Percentiles rank a stretch among this genome's conserved stretches.
phyloP scores from a whole-genome alignment of 495 filamentous ascomycete species.

The Polyplosphaeria fusca region DNA sequence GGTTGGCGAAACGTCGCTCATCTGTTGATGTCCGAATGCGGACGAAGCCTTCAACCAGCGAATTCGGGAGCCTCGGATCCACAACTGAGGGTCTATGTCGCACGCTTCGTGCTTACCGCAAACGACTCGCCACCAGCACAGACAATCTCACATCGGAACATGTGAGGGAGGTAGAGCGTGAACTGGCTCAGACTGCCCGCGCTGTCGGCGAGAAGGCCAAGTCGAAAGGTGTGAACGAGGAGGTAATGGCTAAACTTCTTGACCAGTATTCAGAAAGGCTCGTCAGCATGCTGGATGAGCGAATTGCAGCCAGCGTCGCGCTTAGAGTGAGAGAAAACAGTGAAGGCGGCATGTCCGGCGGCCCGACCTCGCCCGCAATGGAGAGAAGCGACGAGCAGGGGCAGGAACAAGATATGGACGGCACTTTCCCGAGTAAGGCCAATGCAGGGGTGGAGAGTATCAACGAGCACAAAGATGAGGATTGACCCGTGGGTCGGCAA shows the following conservation, averaged over 20 bases:
- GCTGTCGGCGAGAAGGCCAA: slow-evolving; percentile 61
- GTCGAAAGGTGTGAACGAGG: slow-evolving; percentile 50
- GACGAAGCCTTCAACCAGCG: slow-evolving; percentile 48
- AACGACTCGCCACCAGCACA: slow-evolving; percentile 65
- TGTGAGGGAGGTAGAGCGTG: slow-evolving; percentile 72
- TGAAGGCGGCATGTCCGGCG: slow-evolving; percentile 20
- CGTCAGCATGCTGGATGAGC: slow-evolving; percentile 68
- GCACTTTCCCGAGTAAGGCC: too few species aligned
- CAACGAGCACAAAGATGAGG: too few species aligned
- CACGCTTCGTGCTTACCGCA: slow-evolving; percentile 75
- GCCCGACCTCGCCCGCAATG: slow-evolving; percentile 5
- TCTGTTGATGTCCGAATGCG: slow-evolving; percentile 58
- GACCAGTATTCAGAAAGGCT: slow-evolving; percentile 71
- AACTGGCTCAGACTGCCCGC: slow-evolving; percentile 70
- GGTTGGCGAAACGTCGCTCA: slow-evolving; percentile 45
- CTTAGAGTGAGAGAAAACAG: slow-evolving; percentile 34
- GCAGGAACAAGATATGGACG: too few species aligned
- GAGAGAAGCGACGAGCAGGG: too few species aligned
- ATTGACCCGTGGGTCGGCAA: too few species aligned
- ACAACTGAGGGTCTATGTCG: slow-evolving; percentile 79
- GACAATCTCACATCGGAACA: slow-evolving; percentile 58
- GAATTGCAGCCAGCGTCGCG: slow-evolving; percentile 46
- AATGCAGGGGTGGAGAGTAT: too few species aligned
- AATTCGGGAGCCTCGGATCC: slow-evolving; percentile 65
- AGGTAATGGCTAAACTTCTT: slow-evolving; percentile 58